A percentile compares a stretch with the other conserved stretches of the same genome.
Evolutionary conservation across 768 basidiomycete species (phyloP).

Genomic region (Lentinula boryana): DNA sequence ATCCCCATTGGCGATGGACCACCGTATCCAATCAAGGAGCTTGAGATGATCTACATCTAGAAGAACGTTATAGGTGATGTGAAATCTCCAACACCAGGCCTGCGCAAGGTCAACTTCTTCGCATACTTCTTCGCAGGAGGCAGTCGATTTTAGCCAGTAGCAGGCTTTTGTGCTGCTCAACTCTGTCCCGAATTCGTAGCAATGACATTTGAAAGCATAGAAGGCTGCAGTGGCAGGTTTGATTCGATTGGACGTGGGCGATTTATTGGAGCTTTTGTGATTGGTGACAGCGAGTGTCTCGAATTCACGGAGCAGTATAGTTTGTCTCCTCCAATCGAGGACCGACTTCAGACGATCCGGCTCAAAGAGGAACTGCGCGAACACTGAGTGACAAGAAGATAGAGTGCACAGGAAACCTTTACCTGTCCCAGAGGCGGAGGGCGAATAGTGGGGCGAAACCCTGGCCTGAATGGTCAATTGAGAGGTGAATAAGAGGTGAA

Average conservation of each 20-base stretch:
- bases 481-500: not conserved
- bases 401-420: not conserved
- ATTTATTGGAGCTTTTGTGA: not conserved
- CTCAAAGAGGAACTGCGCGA: slow-evolving; percentile 6
- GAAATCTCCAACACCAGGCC: slow-evolving; percentile 10
- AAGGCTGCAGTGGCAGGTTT: slow-evolving; percentile 3
- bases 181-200: slow-evolving; percentile 7
- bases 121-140: slow-evolving; percentile 2
- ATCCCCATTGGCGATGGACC: slow-evolving; percentile 4
- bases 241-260: not conserved
- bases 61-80: slow-evolving; percentile 4
- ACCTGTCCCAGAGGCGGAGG: not conserved
- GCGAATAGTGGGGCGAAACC: not conserved
- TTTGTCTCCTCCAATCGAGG: slow-evolving; percentile 7
- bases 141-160: slow-evolving; percentile 6
- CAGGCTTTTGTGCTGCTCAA: slow-evolving; percentile 3
- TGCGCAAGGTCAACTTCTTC: slow-evolving; percentile 6
- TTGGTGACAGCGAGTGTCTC: not conserved
- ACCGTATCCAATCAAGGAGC: slow-evolving; percentile 3
- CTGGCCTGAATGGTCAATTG: not conserved
- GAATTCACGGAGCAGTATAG: not conserved
- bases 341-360: not conserved
- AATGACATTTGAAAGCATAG: slow-evolving; percentile 8
- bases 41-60: not conserved
- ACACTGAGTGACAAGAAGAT: not conserved